Conservation (phyloP, 2,329 filamentous ascomycete genomes). For the Penicillium brasilianum region DNA sequence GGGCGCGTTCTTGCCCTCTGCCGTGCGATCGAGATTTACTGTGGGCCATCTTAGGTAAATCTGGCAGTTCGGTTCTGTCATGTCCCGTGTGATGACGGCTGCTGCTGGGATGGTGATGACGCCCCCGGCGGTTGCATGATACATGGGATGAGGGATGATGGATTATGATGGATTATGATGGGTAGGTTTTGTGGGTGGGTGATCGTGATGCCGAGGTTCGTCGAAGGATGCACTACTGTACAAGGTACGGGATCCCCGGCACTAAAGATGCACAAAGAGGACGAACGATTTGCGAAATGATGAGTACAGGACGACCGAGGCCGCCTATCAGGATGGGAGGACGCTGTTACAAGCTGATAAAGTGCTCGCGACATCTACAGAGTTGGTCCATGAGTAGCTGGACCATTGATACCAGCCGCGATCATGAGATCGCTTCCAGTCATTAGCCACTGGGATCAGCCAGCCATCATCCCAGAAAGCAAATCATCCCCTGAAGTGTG, state of each 20-base stretch:
- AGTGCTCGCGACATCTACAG: neutral
- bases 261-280: neutral
- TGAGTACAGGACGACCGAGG: too few relatives aligned
- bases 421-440: neutral
- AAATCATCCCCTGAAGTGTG: too few relatives aligned
- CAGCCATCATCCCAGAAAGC: neutral
- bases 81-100: neutral
- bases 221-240: neutral
- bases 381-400: too few relatives aligned
- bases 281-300: too few relatives aligned
- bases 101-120: neutral
- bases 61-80: neutral
- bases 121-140: neutral
- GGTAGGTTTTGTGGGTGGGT: neutral
- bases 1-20: neutral
- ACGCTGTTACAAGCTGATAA: neutral
- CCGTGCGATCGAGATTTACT: constrained; percentile 5
- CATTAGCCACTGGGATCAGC: neutral
- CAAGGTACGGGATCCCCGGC: neutral
- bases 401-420: neutral
- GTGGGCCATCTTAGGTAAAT: neutral
- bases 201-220: neutral
- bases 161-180: too few relatives aligned
- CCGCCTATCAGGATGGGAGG: neutral
- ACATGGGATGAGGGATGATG: neutral